Percentiles rank a stretch among this genome's conserved stretches.
Conservation (phyloP, 75 land plant genomes). For the Isoetes taiwanensis region DNA sequence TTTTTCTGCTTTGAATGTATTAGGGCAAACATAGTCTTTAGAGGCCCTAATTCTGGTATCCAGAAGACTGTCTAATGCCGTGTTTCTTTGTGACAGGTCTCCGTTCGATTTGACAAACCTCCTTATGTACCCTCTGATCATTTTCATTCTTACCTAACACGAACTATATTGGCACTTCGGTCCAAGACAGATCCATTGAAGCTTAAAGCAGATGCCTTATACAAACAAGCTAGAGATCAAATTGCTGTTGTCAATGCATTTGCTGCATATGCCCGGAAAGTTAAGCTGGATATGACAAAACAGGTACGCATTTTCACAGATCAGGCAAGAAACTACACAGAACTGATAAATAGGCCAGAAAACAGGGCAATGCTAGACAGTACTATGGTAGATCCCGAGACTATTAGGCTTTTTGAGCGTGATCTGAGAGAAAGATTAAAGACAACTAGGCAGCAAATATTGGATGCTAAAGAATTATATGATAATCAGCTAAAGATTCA, state of each 20-base stretch:
- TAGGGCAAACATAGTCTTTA: too few relatives aligned
- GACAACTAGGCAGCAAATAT: slow-evolving; percentile 23
- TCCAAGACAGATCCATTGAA: slow-evolving; percentile 45
- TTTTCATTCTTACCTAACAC: slow-evolving; percentile 24
- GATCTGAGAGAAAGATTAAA: slow-evolving; percentile 64
- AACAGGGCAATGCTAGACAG: slow-evolving; percentile 29
- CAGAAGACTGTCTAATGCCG: not conserved
- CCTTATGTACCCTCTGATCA: not conserved
- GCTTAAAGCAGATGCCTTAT: slow-evolving; percentile 39
- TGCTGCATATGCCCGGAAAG: slow-evolving; percentile 59
- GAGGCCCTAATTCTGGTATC: not conserved
- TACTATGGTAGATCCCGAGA: slow-evolving; percentile 39
- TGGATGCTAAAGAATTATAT: slow-evolving; percentile 51
- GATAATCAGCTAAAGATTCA: slow-evolving; percentile 93
- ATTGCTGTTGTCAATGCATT: slow-evolving; percentile 55
- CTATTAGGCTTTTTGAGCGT: slow-evolving; percentile 61
- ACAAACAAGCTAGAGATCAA: slow-evolving; percentile 73
- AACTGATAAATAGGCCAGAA: slow-evolving; percentile 23
- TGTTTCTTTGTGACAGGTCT: not conserved
- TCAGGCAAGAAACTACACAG: slow-evolving; percentile 35
- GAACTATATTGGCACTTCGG: slow-evolving; percentile 39
- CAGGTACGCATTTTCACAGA: slow-evolving; percentile 54
- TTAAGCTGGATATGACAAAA: slow-evolving; percentile 57
- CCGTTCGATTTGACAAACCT: slow-evolving; percentile 8
- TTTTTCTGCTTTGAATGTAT: not conserved